These are phyloP conservation scores for Davidsoniella virescens DNA, from an alignment of 2,329 filamentous ascomycete genomes.

Conservation along the genomic window DNA sequence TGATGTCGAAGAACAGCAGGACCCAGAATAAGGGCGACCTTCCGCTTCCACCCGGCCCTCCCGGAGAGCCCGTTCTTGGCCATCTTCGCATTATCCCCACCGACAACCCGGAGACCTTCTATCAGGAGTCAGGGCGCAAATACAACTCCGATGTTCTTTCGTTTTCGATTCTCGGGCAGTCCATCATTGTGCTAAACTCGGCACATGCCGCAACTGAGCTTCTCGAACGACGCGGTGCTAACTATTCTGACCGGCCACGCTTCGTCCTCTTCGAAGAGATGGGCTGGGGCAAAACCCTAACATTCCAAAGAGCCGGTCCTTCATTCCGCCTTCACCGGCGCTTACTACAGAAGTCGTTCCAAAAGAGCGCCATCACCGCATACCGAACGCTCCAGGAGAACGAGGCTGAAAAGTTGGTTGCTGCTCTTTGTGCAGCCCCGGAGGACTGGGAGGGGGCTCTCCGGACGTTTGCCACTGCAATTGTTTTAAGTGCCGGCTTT, in stretches of 20 bases:
- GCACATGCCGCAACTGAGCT: slow-evolving; percentile 28
- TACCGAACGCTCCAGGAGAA: slow-evolving; percentile 26
- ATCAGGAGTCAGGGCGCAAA: slow-evolving; percentile 23
- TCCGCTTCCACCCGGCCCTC: slow-evolving; percentile 21
- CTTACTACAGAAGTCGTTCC: slow-evolving; percentile 28
- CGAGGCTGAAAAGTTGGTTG: slow-evolving; percentile 25
- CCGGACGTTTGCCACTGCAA: slow-evolving; percentile 25
- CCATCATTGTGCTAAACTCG: slow-evolving; percentile 27
- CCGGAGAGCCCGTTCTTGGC: slow-evolving; percentile 25
- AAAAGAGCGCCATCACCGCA: slow-evolving; percentile 23
- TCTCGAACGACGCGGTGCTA: slow-evolving; percentile 26
- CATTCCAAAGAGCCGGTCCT: slow-evolving; percentile 27
- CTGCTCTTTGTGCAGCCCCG: slow-evolving; percentile 22
- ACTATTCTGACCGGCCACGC: slow-evolving; percentile 28
- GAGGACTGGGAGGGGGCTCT: slow-evolving; percentile 20
- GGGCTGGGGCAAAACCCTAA: slow-evolving; percentile 27
- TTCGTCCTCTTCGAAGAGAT: slow-evolving; percentile 28
- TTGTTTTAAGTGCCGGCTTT: slow-evolving; percentile 28
- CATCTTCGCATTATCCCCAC: slow-evolving; percentile 27
- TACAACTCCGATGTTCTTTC: slow-evolving; percentile 35
- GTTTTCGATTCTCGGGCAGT: slow-evolving; percentile 26
- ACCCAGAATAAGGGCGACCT: background rate
- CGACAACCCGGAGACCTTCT: slow-evolving; percentile 19
- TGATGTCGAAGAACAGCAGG: too few species aligned
- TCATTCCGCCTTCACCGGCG: slow-evolving; percentile 26